These are phyloP conservation scores for Camellia granthamiana DNA, from an alignment of 148 eudicot genomes.

Conservation along the genomic window DNA sequence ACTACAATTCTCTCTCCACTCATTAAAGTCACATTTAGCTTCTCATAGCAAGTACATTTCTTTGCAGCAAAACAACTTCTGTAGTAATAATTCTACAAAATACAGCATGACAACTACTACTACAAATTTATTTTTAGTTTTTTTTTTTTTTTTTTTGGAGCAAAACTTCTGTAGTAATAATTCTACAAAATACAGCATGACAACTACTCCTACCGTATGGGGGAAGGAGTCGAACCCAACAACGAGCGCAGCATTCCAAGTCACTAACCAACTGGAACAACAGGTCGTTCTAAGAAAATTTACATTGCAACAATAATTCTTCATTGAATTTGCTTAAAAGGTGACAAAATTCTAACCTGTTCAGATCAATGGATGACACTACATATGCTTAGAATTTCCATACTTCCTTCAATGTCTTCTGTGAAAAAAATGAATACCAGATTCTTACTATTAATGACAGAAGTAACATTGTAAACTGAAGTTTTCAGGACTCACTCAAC, in stretches of 20 bases:
- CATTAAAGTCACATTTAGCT: not conserved
- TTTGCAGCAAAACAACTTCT: not conserved
- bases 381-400: not conserved
- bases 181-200: too few relatives aligned
- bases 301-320: not conserved
- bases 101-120: not conserved
- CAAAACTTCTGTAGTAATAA: too few relatives aligned
- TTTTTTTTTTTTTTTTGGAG: too few relatives aligned
- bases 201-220: too few relatives aligned
- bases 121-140: too few relatives aligned
- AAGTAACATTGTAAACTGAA: not conserved
- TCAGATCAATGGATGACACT: not conserved
- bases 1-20: not conserved
- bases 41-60: not conserved
- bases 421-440: not conserved
- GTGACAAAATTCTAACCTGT: not conserved
- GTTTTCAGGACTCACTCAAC: not conserved
- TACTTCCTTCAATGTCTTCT: not conserved
- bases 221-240: too few relatives aligned
- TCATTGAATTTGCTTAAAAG: too few relatives aligned
- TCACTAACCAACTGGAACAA: too few relatives aligned
- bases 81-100: not conserved
- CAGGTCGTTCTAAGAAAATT: too few relatives aligned
- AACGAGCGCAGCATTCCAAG: too few relatives aligned
- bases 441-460: not conserved